A percentile compares a stretch with the other conserved stretches of the same genome.
Evolutionary conservation across 1,139 yeast species (phyloP).

Genomic region (Pichia sp.): DNA sequence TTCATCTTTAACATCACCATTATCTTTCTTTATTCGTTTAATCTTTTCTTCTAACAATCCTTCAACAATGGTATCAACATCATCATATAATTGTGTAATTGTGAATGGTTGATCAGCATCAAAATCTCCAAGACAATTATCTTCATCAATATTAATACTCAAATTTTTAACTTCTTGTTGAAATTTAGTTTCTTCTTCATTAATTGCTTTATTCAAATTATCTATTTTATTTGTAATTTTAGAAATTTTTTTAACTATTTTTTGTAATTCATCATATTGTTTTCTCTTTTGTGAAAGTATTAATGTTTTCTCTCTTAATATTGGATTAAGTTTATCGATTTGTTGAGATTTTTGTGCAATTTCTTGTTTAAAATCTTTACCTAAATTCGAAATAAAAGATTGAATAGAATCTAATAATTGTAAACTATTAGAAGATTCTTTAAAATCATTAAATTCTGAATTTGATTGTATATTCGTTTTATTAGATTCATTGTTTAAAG

Average conservation of each 20-base stretch:
- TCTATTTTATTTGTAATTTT: slow-evolving; percentile 46
- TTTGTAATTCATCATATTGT: slow-evolving; percentile 38
- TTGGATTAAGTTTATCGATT: slow-evolving; percentile 42
- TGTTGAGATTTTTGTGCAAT: slow-evolving; percentile 39
- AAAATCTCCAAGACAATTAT: slow-evolving; percentile 45
- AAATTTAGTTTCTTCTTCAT: slow-evolving; percentile 51
- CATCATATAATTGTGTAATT: slow-evolving; percentile 50
- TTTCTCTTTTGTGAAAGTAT: slow-evolving; percentile 40
- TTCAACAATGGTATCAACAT: slow-evolving; percentile 35
- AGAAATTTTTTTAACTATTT: slow-evolving; percentile 36
- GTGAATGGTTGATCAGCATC: slow-evolving; percentile 87
- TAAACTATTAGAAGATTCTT: slow-evolving; percentile 27
- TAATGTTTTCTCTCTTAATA: slow-evolving; percentile 43
- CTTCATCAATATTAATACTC: slow-evolving; percentile 23
- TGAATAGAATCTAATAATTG: slow-evolving; percentile 40
- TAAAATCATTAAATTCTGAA: slow-evolving; percentile 1
- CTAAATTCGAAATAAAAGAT: slow-evolving; percentile 36
- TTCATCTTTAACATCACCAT: slow-evolving; percentile 16
- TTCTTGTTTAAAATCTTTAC: slow-evolving; percentile 45
- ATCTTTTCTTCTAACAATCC: slow-evolving; percentile 11
- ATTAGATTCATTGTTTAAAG: background rate
- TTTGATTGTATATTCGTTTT: background rate
- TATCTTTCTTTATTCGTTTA: slow-evolving; percentile 1
- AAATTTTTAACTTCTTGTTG: slow-evolving; percentile 36
- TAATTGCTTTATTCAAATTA: slow-evolving; percentile 52